Percentiles rank a stretch among this genome's conserved stretches.
Conservation (phyloP, 371 early-diverging fungal species). For the Mortierella sp. region DNA sequence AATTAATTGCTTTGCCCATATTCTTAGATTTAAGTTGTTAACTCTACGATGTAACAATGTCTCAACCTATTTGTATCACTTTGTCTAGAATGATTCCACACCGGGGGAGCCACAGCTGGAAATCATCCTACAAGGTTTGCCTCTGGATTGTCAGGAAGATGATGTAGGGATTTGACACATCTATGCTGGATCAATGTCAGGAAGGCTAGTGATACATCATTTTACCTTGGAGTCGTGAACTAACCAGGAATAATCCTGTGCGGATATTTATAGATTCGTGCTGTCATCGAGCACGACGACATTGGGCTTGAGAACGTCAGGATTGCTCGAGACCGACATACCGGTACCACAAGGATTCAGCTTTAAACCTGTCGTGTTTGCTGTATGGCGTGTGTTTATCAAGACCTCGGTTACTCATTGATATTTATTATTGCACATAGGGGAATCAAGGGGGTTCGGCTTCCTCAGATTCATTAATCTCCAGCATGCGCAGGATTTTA, state of each 20-base stretch:
- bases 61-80: not conserved
- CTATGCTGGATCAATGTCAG: not conserved
- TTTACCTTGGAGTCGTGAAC: not conserved
- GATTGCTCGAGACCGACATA: slow-evolving; percentile 31
- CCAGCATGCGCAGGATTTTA: slow-evolving; percentile 37
- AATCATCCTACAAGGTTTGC: slow-evolving; percentile 37
- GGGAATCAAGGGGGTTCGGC: slow-evolving; percentile 43
- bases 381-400: not conserved
- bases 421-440: slow-evolving; percentile 8
- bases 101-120: slow-evolving; percentile 38
- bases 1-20: not conserved
- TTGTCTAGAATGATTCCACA: slow-evolving; percentile 12
- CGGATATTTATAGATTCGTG: slow-evolving; percentile 22
- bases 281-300: slow-evolving; percentile 22
- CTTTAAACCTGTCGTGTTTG: not conserved
- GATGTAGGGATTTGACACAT: slow-evolving; percentile 25
- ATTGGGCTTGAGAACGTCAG: slow-evolving; percentile 33
- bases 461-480: slow-evolving; percentile 30
- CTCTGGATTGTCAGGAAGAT: slow-evolving; percentile 25
- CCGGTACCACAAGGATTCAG: slow-evolving; percentile 27
- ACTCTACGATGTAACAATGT: not conserved
- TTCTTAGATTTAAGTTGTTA: not conserved
- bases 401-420: not conserved
- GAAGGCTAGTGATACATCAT: not conserved
- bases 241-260: not conserved